Conservation (phyloP, 2,329 filamentous ascomycete species). For the Penicillium brasilianum region DNA sequence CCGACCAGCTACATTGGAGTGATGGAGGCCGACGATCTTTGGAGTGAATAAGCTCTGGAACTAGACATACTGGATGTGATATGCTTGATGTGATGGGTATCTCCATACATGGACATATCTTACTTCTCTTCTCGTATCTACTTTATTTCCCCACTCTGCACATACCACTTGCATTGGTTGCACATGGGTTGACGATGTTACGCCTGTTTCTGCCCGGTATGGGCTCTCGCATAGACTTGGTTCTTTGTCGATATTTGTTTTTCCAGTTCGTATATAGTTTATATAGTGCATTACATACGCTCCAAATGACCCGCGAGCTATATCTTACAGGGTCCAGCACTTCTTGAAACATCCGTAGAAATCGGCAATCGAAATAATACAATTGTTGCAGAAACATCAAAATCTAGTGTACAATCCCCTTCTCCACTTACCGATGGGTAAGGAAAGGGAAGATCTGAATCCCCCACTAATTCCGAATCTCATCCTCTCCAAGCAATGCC, state of each 20-base stretch:
- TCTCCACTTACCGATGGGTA: background rate
- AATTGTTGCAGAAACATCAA: slow-evolving; percentile 18
- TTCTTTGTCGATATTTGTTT: background rate
- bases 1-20: slow-evolving; percentile 37
- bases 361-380: slow-evolving; percentile 21
- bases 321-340: background rate
- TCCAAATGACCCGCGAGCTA: background rate
- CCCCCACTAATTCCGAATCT: background rate
- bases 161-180: slow-evolving; percentile 17
- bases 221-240: slow-evolving; percentile 3
- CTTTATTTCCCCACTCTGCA: slow-evolving; percentile 5
- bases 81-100: background rate
- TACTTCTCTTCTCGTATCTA: slow-evolving; percentile 4
- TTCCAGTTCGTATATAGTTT: background rate
- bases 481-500: background rate
- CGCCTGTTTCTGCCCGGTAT: slow-evolving; percentile 14
- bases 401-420: slow-evolving; percentile 25
- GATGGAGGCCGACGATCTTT: slow-evolving; percentile 40
- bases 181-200: slow-evolving; percentile 29
- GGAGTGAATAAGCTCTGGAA: slow-evolving; percentile 20
- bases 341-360: background rate
- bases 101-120: background rate
- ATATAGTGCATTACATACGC: slow-evolving; percentile 1
- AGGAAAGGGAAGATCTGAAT: background rate
- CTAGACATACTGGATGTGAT: background rate